phyloP scores from a whole-genome alignment of 1,139 yeast species.

The Yamadazyma triangularis region DNA sequence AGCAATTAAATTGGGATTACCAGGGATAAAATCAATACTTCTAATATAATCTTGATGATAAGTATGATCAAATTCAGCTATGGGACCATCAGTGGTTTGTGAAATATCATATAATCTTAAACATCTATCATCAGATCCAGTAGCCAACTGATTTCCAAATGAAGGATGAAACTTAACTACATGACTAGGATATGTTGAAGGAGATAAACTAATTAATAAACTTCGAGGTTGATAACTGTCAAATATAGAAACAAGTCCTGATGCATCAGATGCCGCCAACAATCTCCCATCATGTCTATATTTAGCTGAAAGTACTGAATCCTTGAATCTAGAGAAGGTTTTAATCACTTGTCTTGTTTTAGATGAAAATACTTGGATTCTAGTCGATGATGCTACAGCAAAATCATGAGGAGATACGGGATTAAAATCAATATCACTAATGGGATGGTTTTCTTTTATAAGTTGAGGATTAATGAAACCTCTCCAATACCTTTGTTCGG shows the following conservation, averaged over 20 bases:
- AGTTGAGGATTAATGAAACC: conserved; percentile 79
- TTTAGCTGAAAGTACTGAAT: conserved; percentile 83
- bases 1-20: conserved; percentile 67
- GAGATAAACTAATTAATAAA: conserved; percentile 71
- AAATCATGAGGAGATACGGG: conserved; percentile 87
- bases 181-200: conserved; percentile 84
- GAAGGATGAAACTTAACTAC: conserved; percentile 90
- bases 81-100: conserved; percentile 60
- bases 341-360: conserved; percentile 88
- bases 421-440: conserved; percentile 82
- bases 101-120: conserved; percentile 89
- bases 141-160: conserved; percentile 63
- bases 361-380: conserved; percentile 88
- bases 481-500: conserved; percentile 95
- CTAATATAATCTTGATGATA: conserved; percentile 84
- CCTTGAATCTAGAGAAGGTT: conserved; percentile 88
- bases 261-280: conserved; percentile 83
- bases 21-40: conserved; percentile 74
- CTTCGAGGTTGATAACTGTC: conserved; percentile 79
- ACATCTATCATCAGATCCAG: conserved; percentile 89
- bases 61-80: conserved; percentile 59
- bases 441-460: conserved; percentile 90
- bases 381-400: conserved; percentile 88
- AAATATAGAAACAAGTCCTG: conserved; percentile 80
- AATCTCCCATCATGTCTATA: conserved; percentile 79